Evolutionary conservation across 306 rosid species (phyloP), one percentile per base, ranked within the genome.

Genomic region (Sophora flavescens): DNA sequence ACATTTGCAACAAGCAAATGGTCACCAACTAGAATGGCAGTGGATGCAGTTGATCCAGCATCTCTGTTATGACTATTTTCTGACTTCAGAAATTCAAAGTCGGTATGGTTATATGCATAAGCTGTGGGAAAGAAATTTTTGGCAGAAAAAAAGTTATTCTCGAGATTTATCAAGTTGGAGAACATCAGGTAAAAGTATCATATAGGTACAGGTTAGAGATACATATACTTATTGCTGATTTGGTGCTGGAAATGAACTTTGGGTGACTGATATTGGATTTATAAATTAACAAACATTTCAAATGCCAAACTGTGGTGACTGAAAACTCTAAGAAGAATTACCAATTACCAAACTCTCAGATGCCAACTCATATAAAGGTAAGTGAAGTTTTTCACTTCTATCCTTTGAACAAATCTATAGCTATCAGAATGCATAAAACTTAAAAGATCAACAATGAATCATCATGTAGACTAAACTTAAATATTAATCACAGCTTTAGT

Each of bases 41-140:
- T 93, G 80, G 98, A 93, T 74, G 98, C 98, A 79, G 98, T 93
- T 68, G 98, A 93, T 48, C 98, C 98, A 68, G 98, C 98, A 79
- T 93, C 98, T 76, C 93, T 86, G 79, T 90, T 88, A 75, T 93
- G 96, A 57, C 59, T 86, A 76, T 93, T 91, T 79, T 93, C 98
- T 8, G 91, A 90, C 84, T 93, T 93, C 86, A 93, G 89, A 84
- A 91, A 90, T 81, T 93, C 97, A 3, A 93, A 86, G 82, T 93
- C 98, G 63, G 97, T 93, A 51, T 86, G 96, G 83, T 83, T 93
- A 80, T 93, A 93, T 16, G 98, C 97, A 69, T 93, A 97, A 82
- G 97, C 98, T 93, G 91, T 44, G 48, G 36, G 63, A 74, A 75
- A 30, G 8, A 68, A 57, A 6, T 77, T 17, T 39, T 75, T 57